These are phyloP conservation scores for Talaromyces trachyspermus DNA, from an alignment of 495 filamentous ascomycete species.

Conservation along the genomic window DNA sequence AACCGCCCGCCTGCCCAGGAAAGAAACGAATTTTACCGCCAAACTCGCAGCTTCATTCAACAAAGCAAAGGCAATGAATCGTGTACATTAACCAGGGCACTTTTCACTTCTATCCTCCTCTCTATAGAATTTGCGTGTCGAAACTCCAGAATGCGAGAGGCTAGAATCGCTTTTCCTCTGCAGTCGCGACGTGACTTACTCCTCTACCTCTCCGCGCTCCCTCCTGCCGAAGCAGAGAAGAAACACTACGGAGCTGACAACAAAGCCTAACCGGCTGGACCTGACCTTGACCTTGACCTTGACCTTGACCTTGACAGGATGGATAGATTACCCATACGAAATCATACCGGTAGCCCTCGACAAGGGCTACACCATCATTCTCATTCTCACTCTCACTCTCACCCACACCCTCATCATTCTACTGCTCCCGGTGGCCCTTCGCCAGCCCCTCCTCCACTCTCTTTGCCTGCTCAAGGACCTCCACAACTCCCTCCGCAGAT, in stretches of 20 bases:
- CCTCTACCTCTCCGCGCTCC: no score
- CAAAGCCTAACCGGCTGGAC: no score
- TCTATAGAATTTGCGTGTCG: slow-evolving; percentile 1
- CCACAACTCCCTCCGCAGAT: slow-evolving; percentile 65
- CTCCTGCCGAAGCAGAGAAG: no score
- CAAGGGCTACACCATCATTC: slow-evolving; percentile 21
- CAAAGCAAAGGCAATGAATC: no score
- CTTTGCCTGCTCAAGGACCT: slow-evolving; percentile 27
- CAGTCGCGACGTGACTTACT: slow-evolving; percentile 4
- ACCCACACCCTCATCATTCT: slow-evolving; percentile 21
- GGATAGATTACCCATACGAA: slow-evolving; percentile 3
- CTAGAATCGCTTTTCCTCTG: neutral
- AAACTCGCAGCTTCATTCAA: no score
- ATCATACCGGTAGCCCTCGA: slow-evolving; percentile 19
- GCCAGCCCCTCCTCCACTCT: slow-evolving; percentile 11
- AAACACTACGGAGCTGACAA: no score
- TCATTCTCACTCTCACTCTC: no score
- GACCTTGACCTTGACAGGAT: no score
- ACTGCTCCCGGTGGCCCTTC: slow-evolving; percentile 14
- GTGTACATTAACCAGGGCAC: no score
- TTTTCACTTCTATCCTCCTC: neutral
- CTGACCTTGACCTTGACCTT: no score
- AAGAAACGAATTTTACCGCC: no score
- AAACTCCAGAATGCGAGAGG: slow-evolving; percentile 1
- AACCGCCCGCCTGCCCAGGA: no score